Percentiles rank a stretch among this genome's conserved stretches.
Evolutionary conservation across 257 asterid species (phyloP).

Genomic region (Leptodermis oblonga): DNA sequence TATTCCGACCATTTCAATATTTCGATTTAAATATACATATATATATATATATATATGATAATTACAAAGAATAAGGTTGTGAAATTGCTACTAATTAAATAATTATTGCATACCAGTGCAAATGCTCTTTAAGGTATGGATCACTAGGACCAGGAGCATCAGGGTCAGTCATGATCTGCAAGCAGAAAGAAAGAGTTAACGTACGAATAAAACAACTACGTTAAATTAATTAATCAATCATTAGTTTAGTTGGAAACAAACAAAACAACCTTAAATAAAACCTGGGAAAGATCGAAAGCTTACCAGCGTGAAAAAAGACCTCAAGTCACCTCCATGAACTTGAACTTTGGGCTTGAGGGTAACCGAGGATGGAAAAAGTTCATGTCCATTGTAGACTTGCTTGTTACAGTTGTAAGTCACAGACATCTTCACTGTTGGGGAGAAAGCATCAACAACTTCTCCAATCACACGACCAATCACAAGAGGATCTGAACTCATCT

Average conservation of each 20-base stretch:
- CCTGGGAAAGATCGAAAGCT: constrained; percentile 1
- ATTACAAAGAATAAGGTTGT: no score
- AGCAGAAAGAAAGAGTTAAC: no score
- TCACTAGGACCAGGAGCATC: constrained; percentile 52
- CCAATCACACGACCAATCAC: constrained; percentile 72
- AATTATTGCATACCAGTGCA: constrained; percentile 34
- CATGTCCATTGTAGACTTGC: constrained; percentile 76
- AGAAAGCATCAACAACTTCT: constrained; percentile 67
- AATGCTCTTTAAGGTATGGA: constrained; percentile 43
- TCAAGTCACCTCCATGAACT: constrained; percentile 73
- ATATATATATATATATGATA: neutral
- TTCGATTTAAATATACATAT: neutral
- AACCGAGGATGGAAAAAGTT: constrained; percentile 62
- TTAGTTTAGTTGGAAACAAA: neutral
- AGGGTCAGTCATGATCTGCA: constrained; percentile 42
- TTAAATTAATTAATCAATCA: neutral
- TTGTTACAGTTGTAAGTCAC: constrained; percentile 60
- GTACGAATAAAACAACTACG: no score
- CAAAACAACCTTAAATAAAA: no score
- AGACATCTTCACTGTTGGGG: constrained; percentile 45
- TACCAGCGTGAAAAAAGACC: constrained; percentile 85
- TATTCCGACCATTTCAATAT: neutral
- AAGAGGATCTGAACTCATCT: constrained; percentile 46
- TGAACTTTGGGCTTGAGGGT: constrained; percentile 63
- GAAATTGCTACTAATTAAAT: no score